A percentile compares a stretch with the other conserved stretches of the same genome.
These are phyloP conservation scores for Trichoderma guizhouense DNA, from an alignment of 2,329 filamentous ascomycete species.

Conservation along the genomic window DNA sequence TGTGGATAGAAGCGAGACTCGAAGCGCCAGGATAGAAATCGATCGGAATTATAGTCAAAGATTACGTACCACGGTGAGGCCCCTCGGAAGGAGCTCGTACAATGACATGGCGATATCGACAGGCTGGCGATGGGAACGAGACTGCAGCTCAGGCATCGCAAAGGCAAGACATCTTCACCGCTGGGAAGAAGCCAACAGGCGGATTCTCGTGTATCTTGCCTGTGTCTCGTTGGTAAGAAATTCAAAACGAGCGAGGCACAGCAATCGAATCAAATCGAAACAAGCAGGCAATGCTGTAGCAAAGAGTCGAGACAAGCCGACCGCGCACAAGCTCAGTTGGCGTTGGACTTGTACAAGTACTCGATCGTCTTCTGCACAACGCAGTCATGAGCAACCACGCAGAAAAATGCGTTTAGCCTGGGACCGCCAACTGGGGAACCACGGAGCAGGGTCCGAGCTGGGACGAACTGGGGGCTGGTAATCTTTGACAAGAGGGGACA, in stretches of 20 bases:
- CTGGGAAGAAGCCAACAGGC: not conserved
- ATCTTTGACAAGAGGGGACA: not conserved
- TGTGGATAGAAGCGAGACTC: not conserved
- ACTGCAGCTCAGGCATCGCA: slow-evolving; percentile 12
- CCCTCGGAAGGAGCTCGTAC: slow-evolving; percentile 16
- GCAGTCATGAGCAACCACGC: slow-evolving; percentile 1
- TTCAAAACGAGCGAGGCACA: not conserved
- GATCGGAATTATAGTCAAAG: not conserved
- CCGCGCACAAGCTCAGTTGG: not conserved
- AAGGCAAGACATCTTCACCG: slow-evolving; percentile 16
- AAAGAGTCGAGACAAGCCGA: not conserved
- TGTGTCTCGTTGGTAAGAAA: not conserved
- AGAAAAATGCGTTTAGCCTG: not conserved
- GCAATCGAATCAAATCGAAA: not conserved
- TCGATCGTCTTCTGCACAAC: not conserved
- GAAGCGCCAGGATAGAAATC: not conserved
- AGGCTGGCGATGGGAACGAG: slow-evolving; percentile 3
- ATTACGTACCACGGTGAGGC: slow-evolving; percentile 11
- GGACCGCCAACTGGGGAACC: not conserved
- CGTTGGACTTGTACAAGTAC: slow-evolving; percentile 8
- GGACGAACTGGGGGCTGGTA: not conserved
- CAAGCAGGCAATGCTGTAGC: not conserved
- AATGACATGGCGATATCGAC: slow-evolving; percentile 10
- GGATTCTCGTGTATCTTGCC: not conserved
- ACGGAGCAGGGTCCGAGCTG: not conserved